Evolutionary conservation across 139 green algal genomes (phyloP), one percentile per base, ranked within the genome.

Genomic region (Picochlorum sp.): DNA sequence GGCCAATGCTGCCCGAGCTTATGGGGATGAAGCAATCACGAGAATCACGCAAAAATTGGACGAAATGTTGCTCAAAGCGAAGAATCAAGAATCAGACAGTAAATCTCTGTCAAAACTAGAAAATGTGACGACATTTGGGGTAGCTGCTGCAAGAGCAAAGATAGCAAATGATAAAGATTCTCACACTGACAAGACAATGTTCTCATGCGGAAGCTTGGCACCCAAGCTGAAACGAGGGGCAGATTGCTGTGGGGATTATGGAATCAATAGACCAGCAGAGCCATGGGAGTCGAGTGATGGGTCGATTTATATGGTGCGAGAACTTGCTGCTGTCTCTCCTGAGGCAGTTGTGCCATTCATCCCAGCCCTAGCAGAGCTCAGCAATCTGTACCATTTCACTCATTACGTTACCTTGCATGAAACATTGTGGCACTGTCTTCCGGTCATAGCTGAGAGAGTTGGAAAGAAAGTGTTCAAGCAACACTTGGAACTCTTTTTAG

Each of bases 251-350:
- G 90, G 93, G 73, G 90, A 96, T 76, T 81, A 91, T 61, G 83
- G 86, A 31, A 90, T 73, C 54, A 41, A 59, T 20, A 24, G 83
- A 63, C 75, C 74, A 2, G 84, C 82, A 49, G 77, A 95, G 76
- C 81, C 87, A 0, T 97, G 91, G 91, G 91, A 97, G 77, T 85
- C 85, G 2, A 86, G 81, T 0, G 91, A 97, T 52, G 91, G 91
- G 1, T 86, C 81, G 2, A 62, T 95, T 6, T 86, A 89, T 70
- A 73, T 96, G 64, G 54, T 97, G 31, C 34, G 75, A 9, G 83
- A 93, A 68, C 74, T 95, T 45, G 67, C 83, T 18, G 60, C 49
- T 2, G 65, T 78, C 10, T 51, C 49, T 13, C 75, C 81, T 0
- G 49, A 67, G 11, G 49, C 50, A 0, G 70, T 78, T n/a, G 18